Evolutionary conservation across 208 protist species (phyloP), one percentile per base, ranked within the genome.

Genomic region (Acanthamoeba rhysodes): DNA sequence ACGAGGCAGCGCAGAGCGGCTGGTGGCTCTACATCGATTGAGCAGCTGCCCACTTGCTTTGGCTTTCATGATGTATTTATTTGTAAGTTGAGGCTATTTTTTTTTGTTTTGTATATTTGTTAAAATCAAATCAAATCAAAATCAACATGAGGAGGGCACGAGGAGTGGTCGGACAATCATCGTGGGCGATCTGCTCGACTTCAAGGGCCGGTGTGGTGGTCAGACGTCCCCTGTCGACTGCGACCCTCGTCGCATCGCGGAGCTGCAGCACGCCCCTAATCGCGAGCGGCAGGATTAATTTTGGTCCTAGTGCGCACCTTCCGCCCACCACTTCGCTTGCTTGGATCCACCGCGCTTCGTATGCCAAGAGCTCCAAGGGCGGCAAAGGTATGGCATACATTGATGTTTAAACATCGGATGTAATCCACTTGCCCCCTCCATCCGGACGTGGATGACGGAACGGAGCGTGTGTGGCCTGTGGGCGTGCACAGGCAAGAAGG

Each of bases 401-500:
- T n/a, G n/a, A n/a, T n/a, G n/a, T n/a, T n/a, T n/a, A n/a, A n/a
- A n/a, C n/a, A n/a, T n/a, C n/a, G n/a, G n/a, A n/a, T n/a, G n/a
- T n/a, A n/a, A n/a, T n/a, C n/a, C n/a, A n/a, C n/a, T n/a, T n/a
- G n/a, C n/a, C n/a, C n/a, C n/a, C n/a, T n/a, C n/a, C n/a, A n/a
- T n/a, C n/a, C n/a, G n/a, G n/a, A n/a, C n/a, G n/a, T n/a, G n/a
- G n/a, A n/a, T n/a, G n/a, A n/a, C n/a, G n/a, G n/a, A n/a, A n/a
- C n/a, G n/a, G n/a, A n/a, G n/a, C n/a, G n/a, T n/a, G n/a, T n/a
- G n/a, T n/a, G 59, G 22, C 16, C 16, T 2, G 9, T 45, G 16
- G 27, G 68, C 10, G 16, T 22, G 27, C n/a, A 18, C 45, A 85
- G 76, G 76, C 20, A 85, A 85, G 76, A 85, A 85, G 48, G 76